phyloP scores from a whole-genome alignment of 140 eudicot species.

The Oenanthe javanica region DNA sequence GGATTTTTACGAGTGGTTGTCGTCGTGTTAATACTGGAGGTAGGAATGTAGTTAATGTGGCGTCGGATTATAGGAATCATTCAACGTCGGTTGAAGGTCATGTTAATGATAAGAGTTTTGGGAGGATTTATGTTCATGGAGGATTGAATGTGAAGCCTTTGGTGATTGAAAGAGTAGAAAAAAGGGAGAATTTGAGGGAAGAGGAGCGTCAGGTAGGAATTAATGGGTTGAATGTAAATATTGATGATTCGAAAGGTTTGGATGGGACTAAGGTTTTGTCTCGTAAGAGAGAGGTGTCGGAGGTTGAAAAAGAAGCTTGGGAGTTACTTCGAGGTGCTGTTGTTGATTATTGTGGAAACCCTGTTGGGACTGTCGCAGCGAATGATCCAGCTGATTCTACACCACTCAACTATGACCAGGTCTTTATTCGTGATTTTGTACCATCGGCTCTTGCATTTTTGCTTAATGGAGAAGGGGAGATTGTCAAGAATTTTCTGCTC shows the following conservation, averaged over 20 bases:
- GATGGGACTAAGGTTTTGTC: slow-evolving; percentile 13
- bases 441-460: slow-evolving; percentile 89
- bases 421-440: slow-evolving; percentile 86
- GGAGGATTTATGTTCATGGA: slow-evolving; percentile 59
- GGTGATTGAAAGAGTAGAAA: slow-evolving; percentile 35
- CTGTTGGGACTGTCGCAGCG: slow-evolving; percentile 92
- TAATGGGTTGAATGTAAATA: slow-evolving; percentile 26
- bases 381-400: slow-evolving; percentile 76
- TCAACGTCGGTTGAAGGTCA: slow-evolving; percentile 56
- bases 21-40: slow-evolving; percentile 13
- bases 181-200: neutral
- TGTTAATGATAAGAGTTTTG: slow-evolving; percentile 53
- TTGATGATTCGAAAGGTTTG: slow-evolving; percentile 16
- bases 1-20: slow-evolving; percentile 34
- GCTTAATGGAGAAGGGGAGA: slow-evolving; percentile 91
- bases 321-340: slow-evolving; percentile 53
- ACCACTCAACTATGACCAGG: slow-evolving; percentile 90
- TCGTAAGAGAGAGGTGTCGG: slow-evolving; percentile 30
- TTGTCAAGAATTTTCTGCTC: slow-evolving; percentile 85
- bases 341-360: slow-evolving; percentile 70
- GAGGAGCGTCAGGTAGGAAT: slow-evolving; percentile 14
- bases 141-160: slow-evolving; percentile 71
- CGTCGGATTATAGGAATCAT: slow-evolving; percentile 56
- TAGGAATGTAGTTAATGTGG: slow-evolving; percentile 43
- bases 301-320: slow-evolving; percentile 86